A percentile compares a stretch with the other conserved stretches of the same genome.
Conservation (phyloP, 2,329 filamentous ascomycete species). For the Botrytis porri region DNA sequence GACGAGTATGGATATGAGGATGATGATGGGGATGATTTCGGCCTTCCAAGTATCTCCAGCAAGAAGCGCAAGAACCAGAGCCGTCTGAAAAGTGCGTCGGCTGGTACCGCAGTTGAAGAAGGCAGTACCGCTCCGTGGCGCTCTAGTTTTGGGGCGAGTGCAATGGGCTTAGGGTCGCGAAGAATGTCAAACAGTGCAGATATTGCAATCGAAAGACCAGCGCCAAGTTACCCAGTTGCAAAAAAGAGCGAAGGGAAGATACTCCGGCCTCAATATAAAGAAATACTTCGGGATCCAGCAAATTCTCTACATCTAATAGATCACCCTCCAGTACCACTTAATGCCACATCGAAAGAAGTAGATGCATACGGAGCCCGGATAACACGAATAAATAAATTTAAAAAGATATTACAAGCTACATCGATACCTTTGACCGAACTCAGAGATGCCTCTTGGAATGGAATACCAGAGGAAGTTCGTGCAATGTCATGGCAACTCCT, state of each 20-base stretch:
- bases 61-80: constrained; percentile 69
- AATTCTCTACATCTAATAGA: constrained; percentile 94
- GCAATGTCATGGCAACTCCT: constrained; percentile 99
- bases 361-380: constrained; percentile 86
- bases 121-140: constrained; percentile 37
- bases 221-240: constrained; percentile 78
- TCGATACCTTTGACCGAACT: constrained; percentile 84
- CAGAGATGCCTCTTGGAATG: constrained; percentile 86
- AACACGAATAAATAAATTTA: constrained; percentile 97
- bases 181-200: constrained; percentile 83
- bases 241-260: constrained; percentile 95
- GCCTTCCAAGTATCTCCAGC: constrained; percentile 85
- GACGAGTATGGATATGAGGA: constrained; percentile 76
- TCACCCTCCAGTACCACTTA: constrained; percentile 70
- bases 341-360: constrained; percentile 76
- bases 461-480: constrained; percentile 89
- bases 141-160: constrained; percentile 41
- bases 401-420: constrained; percentile 87
- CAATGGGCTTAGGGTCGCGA: constrained; percentile 44
- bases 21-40: constrained; percentile 93
- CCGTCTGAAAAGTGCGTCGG: constrained; percentile 39
- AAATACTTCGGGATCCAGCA: constrained; percentile 83
- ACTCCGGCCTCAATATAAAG: constrained; percentile 93
- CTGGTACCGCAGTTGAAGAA: constrained; percentile 24
- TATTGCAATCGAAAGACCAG: constrained; percentile 85